phyloP scores from a whole-genome alignment of 345 rosid species.

The Brassica juncea region DNA sequence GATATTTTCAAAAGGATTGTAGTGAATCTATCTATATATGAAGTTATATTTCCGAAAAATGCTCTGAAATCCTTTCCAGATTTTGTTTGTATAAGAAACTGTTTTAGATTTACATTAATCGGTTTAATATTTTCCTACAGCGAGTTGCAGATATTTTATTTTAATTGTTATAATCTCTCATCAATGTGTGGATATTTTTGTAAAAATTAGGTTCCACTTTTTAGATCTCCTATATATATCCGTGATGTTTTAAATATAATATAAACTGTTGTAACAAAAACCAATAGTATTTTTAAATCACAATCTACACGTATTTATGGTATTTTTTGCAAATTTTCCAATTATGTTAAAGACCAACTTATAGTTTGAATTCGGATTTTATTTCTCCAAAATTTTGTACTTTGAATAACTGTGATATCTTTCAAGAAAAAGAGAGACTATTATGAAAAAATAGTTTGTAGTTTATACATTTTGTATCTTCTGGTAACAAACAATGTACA shows the following conservation, averaged over 20 bases:
- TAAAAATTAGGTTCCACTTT: neutral
- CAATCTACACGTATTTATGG: neutral
- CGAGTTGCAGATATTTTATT: neutral
- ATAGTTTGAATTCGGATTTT: neutral
- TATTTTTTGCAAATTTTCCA: neutral
- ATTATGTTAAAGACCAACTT: neutral
- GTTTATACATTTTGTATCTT: neutral
- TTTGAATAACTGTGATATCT: neutral
- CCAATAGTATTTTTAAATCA: neutral
- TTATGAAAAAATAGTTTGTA: neutral
- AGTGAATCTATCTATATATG: neutral
- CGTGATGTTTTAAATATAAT: neutral
- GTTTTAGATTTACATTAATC: neutral
- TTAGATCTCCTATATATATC: neutral
- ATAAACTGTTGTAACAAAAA: neutral
- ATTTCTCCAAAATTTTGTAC: neutral
- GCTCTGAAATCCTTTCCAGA: neutral
- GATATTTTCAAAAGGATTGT: neutral
- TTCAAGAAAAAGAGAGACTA: neutral
- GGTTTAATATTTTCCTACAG: neutral
- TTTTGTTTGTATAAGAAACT: neutral
- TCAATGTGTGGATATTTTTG: neutral
- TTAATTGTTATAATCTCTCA: neutral
- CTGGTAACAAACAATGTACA: neutral
- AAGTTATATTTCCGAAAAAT: neutral